Conservation (phyloP, 1,284 basidiomycete genomes). For the Baeospora myosura region DNA sequence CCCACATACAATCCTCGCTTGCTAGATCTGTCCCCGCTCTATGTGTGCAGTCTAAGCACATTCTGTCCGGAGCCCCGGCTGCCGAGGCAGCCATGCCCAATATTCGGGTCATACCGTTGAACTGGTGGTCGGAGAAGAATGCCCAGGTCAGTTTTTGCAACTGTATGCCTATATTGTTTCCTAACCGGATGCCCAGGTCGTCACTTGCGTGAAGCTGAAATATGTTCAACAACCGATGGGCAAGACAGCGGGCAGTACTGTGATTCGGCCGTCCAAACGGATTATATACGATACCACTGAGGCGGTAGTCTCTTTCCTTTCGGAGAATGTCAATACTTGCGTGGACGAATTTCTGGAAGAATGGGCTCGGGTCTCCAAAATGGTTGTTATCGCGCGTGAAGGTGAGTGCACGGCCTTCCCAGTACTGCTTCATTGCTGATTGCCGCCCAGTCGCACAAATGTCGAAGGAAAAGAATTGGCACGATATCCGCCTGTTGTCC, state of each 20-base stretch:
- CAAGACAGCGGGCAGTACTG: conserved; percentile 51
- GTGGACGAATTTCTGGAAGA: conserved; percentile 85
- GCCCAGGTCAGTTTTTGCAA: conserved; percentile 44
- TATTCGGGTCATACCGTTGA: conserved; percentile 78
- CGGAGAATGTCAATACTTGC: conserved; percentile 79
- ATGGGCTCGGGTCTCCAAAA: conserved; percentile 86
- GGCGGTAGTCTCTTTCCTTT: conserved; percentile 80
- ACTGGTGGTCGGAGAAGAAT: conserved; percentile 83
- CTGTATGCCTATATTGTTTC: conserved; percentile 1
- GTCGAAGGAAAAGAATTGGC: conserved; percentile 62
- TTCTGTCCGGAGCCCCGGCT: conserved; percentile 73
- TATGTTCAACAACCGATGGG: conserved; percentile 81
- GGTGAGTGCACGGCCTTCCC: conserved; percentile 34
- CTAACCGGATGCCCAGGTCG: conserved; percentile 38
- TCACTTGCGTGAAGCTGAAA: conserved; percentile 82
- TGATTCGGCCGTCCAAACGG: conserved; percentile 71
- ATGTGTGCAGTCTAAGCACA: conserved; percentile 74
- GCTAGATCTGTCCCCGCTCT: conserved; percentile 72
- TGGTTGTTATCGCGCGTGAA: conserved; percentile 87
- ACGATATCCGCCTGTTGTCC: conserved; percentile 69
- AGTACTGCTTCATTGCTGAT: conserved; percentile 6
- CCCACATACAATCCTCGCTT: conserved; percentile 59
- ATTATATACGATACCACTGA: conserved; percentile 84
- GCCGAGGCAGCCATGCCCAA: conserved; percentile 88
- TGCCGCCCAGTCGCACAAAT: conserved; percentile 65